Evolutionary conservation across 2,329 filamentous ascomycete genomes (phyloP), one percentile per base, ranked within the genome.

Genomic region (Pestalotiopsis sp.): DNA sequence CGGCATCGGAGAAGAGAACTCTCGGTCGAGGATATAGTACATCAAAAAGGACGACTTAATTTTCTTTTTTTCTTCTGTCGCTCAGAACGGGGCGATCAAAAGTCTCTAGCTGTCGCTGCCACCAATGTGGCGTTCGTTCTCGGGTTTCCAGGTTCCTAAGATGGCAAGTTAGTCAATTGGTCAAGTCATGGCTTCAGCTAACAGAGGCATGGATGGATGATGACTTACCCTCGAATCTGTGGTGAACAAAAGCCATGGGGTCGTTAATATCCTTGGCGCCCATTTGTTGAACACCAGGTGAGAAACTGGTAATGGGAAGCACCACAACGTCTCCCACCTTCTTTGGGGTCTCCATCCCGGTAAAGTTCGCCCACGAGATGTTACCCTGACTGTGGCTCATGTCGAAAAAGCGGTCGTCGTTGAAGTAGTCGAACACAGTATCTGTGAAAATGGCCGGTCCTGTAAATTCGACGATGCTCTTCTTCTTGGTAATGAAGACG

Each of bases 371-470:
- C 85, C 91, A 98, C 59, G 94, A 92, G 74, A 98, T 93, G 72
- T 92, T 91, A 71, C 89, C 90, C 70, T 87, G 87, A 77, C 89
- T 92, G 17, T 87, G 85, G 70, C 81, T 85, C 86, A 94, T 92
- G 78, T 97, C 91, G 78, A 98, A 99, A 83, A 92, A 98, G 6
- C 92, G 89, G 31, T 90, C 87, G 79, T 98, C 92, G 81, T 98
- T 99, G 84, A 99, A 94, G 83, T 97, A 99, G 70, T 90, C 87
- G 82, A 99, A 97, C 71, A 99, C 87, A 25, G 87, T 86, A 81
- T 99, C 96, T 0, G 96, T 99, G 96, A 96, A 99, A 49, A 97
- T 83, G 0, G 93, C 96, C 0, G 96, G 96, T 0, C 96, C 96
- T 0, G 96, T 98, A 76, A 97, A 96, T 80, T 98, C 95, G 69